A percentile compares a stretch with the other conserved stretches of the same genome.
Conservation (phyloP, 495 filamentous ascomycete species). For the Penicillium fimorum region DNA sequence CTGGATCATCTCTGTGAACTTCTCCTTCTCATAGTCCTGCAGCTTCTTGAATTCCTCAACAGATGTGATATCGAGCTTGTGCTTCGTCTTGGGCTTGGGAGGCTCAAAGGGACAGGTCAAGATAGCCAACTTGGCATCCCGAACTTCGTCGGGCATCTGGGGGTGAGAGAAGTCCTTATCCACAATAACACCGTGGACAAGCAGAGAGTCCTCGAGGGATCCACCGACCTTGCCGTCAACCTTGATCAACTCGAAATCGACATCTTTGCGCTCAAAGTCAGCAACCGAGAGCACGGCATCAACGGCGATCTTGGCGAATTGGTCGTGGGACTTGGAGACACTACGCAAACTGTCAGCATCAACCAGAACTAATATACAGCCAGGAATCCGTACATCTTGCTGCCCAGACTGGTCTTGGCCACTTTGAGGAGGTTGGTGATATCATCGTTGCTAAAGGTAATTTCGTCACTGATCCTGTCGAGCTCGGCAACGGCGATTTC, state of each 20-base stretch:
- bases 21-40: conserved; percentile 90
- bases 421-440: conserved; percentile 86
- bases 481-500: conserved; percentile 92
- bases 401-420: conserved; percentile 92
- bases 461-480: conserved; percentile 86
- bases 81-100: conserved; percentile 99
- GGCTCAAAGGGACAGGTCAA: conserved; percentile 98
- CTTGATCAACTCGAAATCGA: conserved; percentile 99
- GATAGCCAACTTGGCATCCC: conserved; percentile 94
- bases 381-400: conserved; percentile 70
- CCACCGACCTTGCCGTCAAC: conserved; percentile 98
- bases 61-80: conserved; percentile 96
- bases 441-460: conserved; percentile 75
- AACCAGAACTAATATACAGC: background rate
- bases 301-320: conserved; percentile 95
- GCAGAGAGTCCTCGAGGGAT: conserved; percentile 86
- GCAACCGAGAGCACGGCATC: conserved; percentile 96
- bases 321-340: conserved; percentile 97
- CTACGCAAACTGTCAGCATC: conserved; percentile 36
- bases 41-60: conserved; percentile 98
- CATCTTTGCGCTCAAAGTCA: conserved; percentile 93
- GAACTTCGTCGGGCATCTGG: conserved; percentile 94
- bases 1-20: conserved; percentile 98
- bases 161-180: conserved; percentile 99
- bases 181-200: conserved; percentile 96